A percentile compares a stretch with the other conserved stretches of the same genome.
phyloP scores from a whole-genome alignment of 2,329 filamentous ascomycete species.

The Cercospora sp. region DNA sequence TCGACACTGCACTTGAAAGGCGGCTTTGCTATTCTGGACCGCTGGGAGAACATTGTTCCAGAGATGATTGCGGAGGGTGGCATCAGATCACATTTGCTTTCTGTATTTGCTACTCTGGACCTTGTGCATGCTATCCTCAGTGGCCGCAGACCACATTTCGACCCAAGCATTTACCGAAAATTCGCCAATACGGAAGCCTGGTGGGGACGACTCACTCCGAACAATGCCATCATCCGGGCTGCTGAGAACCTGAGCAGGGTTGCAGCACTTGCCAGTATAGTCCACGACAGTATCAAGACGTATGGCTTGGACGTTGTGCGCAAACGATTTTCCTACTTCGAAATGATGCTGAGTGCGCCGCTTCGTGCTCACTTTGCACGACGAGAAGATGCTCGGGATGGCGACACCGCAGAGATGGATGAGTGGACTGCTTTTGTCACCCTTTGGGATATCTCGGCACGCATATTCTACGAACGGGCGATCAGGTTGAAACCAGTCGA shows the following conservation, averaged over 20 bases:
- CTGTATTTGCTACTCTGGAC: slow-evolving; percentile 22
- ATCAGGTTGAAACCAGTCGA: slow-evolving; percentile 10
- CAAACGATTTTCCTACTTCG: neutral
- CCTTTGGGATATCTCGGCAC: slow-evolving; percentile 14
- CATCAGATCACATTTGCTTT: slow-evolving; percentile 20
- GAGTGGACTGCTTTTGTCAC: slow-evolving; percentile 14
- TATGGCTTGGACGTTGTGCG: neutral
- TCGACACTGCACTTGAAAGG: slow-evolving; percentile 23
- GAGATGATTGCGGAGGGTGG: slow-evolving; percentile 19
- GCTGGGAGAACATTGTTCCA: slow-evolving; percentile 17
- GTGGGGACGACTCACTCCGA: slow-evolving; percentile 18
- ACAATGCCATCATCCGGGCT: slow-evolving; percentile 8
- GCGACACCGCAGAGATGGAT: neutral
- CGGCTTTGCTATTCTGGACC: slow-evolving; percentile 25
- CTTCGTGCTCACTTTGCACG: neutral
- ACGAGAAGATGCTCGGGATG: neutral
- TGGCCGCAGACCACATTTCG: slow-evolving; percentile 22
- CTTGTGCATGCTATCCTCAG: slow-evolving; percentile 20
- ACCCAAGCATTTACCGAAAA: slow-evolving; percentile 13
- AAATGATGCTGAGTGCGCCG: slow-evolving; percentile 3
- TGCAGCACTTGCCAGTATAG: slow-evolving; percentile 14
- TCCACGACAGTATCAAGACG: slow-evolving; percentile 3
- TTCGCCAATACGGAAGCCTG: slow-evolving; percentile 21
- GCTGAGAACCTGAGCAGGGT: slow-evolving; percentile 14
- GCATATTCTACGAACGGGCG: slow-evolving; percentile 18